Base-by-base conservation (phyloP, 345 rosid genomes). In the Lagerstroemia speciosa region DNA sequence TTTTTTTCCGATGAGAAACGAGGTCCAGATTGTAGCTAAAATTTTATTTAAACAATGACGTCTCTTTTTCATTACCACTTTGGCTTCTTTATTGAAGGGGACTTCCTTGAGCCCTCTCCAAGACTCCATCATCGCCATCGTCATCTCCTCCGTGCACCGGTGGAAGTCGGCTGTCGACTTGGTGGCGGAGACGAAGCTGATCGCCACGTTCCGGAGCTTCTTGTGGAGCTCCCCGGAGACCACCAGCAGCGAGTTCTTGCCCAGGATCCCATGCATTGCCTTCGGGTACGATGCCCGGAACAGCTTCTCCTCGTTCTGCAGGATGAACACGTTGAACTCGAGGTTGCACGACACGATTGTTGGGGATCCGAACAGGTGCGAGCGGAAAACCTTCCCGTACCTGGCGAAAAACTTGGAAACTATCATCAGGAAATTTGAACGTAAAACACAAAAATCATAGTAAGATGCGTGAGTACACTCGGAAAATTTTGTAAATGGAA, bases 321-420 rank as follows among this genome's bases (percentile, higher is more conserved):
- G 98, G 72, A 93, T 74, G 67, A 87, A 85, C 85, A 72, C 68
- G 84, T 89, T 93, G 72, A 90, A 82, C 69, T 90, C 96, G 36
- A 77, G 76, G 81, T 90, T 93, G 67, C 97, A 90, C 11, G 97
- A 90, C 19, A 93, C 96, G 69, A 93, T 79, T 32, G 96, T 78
- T 27, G 90, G 89, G 1, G 87, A 87, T 22, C 98, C 97, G 76
- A 92, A 90, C 34, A 93, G 53, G 78, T 87, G 87, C 22, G 97
- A 87, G 67, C 79, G 88, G 83, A 93, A 93, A 53, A 93, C 86
- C 67, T 65, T 86, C 30, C 98, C 98, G 41, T 88, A 87, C 65
- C 97, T 93, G 67, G 12, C 19, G 26, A 31, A 61, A 3, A 30
- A 1, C 38, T 36, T 5, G 38, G 38, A 36, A 4, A 9, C 5